Evolutionary conservation across 371 early-diverging fungal species (phyloP).

Genomic region (Mucor irregularis): DNA sequence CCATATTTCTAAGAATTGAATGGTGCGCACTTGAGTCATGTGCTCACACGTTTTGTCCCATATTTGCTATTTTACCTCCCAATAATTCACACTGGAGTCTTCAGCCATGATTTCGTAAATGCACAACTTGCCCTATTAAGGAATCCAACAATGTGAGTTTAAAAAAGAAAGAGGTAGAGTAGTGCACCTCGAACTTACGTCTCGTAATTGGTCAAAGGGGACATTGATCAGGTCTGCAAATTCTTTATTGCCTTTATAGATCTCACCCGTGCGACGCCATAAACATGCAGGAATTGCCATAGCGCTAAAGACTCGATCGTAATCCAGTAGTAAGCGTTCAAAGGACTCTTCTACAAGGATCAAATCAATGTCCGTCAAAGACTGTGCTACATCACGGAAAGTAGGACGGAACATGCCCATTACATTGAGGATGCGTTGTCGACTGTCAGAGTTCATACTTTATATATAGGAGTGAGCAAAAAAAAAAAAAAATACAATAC

Average conservation of each 20-base stretch:
- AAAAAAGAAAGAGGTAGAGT: not conserved
- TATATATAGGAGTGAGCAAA: not conserved
- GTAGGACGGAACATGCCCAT: slow-evolving; percentile 86
- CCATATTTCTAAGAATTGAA: slow-evolving; percentile 38
- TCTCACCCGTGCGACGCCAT: slow-evolving; percentile 95
- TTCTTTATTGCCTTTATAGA: slow-evolving; percentile 92
- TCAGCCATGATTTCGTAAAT: slow-evolving; percentile 91
- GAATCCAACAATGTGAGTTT: too few relatives aligned
- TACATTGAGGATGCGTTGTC: slow-evolving; percentile 81
- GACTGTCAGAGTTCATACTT: slow-evolving; percentile 72
- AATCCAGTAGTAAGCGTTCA: slow-evolving; percentile 77
- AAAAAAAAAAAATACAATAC: not conserved
- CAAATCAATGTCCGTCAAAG: slow-evolving; percentile 89
- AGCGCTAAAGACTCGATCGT: slow-evolving; percentile 77
- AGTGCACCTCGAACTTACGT: slow-evolving; percentile 44
- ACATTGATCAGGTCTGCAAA: slow-evolving; percentile 88
- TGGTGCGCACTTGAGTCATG: not conserved
- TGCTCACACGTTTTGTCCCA: not conserved
- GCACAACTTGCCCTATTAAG: slow-evolving; percentile 60
- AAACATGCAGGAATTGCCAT: slow-evolving; percentile 95
- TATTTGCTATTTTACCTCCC: slow-evolving; percentile 61
- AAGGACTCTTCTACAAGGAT: slow-evolving; percentile 92
- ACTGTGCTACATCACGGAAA: slow-evolving; percentile 82
- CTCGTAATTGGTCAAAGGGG: slow-evolving; percentile 73
- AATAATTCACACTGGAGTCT: slow-evolving; percentile 81